A percentile compares a stretch with the other conserved stretches of the same genome.
Conservation (phyloP, 1,284 basidiomycete genomes). For the Cronartium quercuum region DNA sequence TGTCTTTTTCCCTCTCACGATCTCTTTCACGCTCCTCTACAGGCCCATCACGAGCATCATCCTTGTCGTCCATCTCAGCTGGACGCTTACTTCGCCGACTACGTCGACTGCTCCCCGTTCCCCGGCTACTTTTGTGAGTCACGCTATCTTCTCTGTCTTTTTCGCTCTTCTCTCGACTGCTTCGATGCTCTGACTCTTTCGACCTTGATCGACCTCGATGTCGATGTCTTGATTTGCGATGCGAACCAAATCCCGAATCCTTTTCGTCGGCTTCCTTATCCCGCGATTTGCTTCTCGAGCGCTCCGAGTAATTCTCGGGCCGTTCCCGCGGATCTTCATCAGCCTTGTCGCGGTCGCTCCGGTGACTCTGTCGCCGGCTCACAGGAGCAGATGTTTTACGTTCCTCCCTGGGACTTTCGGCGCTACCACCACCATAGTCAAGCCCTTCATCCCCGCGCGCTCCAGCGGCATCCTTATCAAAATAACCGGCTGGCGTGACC, state of each 20-base stretch:
- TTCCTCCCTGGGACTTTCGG: constrained; percentile 27
- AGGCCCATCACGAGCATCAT: constrained; percentile 19
- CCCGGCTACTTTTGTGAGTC: constrained; percentile 1
- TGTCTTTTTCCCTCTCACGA: constrained; percentile 21
- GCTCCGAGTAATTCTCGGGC: constrained; percentile 12
- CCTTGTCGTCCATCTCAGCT: constrained; percentile 9
- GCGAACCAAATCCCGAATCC: not conserved
- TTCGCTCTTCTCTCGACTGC: constrained; percentile 31
- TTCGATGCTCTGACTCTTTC: constrained; percentile 30
- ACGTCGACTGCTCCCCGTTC: constrained; percentile 19
- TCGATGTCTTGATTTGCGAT: constrained; percentile 22
- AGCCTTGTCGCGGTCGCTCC: constrained; percentile 20
- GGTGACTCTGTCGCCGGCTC: constrained; percentile 27
- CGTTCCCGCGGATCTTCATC: constrained; percentile 17
- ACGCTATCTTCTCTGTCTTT: constrained; percentile 30
- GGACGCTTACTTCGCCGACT: constrained; percentile 27
- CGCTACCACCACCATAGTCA: constrained; percentile 32
- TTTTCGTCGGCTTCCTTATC: constrained; percentile 37
- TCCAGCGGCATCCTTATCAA: constrained; percentile 36
- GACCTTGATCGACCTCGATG: constrained; percentile 35
- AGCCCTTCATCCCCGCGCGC: constrained; percentile 33
- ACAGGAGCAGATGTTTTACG: constrained; percentile 12
- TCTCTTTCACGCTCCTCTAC: constrained; percentile 26
- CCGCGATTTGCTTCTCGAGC: constrained; percentile 29
- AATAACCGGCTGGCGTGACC: constrained; percentile 13